Evolutionary conservation across 2,329 filamentous ascomycete genomes (phyloP).

Genomic region (Fusarium robinianum): DNA sequence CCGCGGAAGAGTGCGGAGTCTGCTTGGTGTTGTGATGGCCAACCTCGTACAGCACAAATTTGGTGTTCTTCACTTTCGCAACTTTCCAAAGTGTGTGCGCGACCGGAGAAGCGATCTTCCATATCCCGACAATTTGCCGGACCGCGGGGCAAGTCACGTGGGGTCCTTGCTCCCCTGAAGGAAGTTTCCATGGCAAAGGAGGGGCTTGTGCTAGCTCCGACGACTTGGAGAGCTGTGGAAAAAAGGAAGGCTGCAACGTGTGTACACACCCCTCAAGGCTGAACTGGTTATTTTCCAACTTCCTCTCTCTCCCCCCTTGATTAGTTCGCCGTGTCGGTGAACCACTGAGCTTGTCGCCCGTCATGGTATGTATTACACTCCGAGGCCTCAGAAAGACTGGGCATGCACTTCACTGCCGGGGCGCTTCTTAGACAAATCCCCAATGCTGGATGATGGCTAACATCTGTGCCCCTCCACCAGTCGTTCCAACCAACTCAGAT

Average conservation of each 20-base stretch:
- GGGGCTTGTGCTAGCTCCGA: constrained; percentile 29
- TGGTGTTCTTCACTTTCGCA: constrained; percentile 43
- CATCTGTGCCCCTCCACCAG: constrained; percentile 39
- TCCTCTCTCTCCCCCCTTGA: constrained; percentile 26
- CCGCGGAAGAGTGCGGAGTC: constrained; percentile 35
- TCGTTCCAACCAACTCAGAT: constrained; percentile 93
- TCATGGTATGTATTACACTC: constrained; percentile 33
- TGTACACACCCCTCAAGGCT: constrained; percentile 38
- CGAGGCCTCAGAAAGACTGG: not conserved
- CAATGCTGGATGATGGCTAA: too few relatives aligned
- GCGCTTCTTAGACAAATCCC: too few relatives aligned
- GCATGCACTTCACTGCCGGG: too few relatives aligned
- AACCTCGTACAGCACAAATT: constrained; percentile 43
- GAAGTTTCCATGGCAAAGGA: too few relatives aligned
- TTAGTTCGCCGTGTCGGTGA: constrained; percentile 31
- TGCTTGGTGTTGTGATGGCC: constrained; percentile 36
- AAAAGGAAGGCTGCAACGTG: constrained; percentile 39
- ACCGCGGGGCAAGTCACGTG: constrained; percentile 51
- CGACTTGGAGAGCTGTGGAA: constrained; percentile 35
- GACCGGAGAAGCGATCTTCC: constrained; percentile 48
- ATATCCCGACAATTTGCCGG: constrained; percentile 36
- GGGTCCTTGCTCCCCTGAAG: constrained; percentile 21
- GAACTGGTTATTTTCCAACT: constrained; percentile 37
- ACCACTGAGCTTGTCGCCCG: constrained; percentile 26
- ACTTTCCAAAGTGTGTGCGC: constrained; percentile 47